These are phyloP conservation scores for Cryphonectria naterciae DNA, from an alignment of 2,329 filamentous ascomycete genomes.

Conservation along the genomic window DNA sequence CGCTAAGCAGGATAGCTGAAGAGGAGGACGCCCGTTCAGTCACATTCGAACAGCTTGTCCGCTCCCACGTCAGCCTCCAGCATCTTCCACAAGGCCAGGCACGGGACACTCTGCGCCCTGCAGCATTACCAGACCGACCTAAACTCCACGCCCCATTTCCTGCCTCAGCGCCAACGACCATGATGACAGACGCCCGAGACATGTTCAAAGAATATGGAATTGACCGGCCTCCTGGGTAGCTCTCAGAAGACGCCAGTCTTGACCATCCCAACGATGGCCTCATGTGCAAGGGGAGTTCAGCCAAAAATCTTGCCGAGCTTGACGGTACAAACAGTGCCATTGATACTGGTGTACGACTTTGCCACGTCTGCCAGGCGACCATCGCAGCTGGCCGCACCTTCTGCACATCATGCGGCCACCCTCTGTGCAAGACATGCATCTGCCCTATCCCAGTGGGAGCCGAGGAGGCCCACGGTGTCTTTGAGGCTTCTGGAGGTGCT, in stretches of 20 bases:
- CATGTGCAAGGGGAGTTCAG: slow-evolving; percentile 28
- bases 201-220: slow-evolving; percentile 53
- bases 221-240: slow-evolving; percentile 50
- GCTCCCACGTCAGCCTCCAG: slow-evolving; percentile 2
- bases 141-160: not conserved
- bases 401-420: slow-evolving; percentile 56
- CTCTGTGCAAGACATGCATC: slow-evolving; percentile 52
- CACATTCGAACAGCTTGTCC: not conserved
- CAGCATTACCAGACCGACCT: not conserved
- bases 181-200: slow-evolving; percentile 46
- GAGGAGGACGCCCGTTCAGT: not conserved
- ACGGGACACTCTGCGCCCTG: not conserved
- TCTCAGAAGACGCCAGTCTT: slow-evolving; percentile 45
- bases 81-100: not conserved
- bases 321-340: slow-evolving; percentile 37
- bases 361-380: slow-evolving; percentile 54
- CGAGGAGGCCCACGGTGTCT: slow-evolving; percentile 31
- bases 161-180: not conserved
- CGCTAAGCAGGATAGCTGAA: slow-evolving; percentile 1
- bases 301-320: slow-evolving; percentile 33
- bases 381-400: slow-evolving; percentile 41
- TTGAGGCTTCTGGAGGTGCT: slow-evolving; percentile 28
- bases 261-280: not conserved
- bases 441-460: slow-evolving; percentile 39
- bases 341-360: slow-evolving; percentile 39